These are phyloP conservation scores for Pyrenula massariospora DNA, from an alignment of 495 filamentous ascomycete species.

Conservation along the genomic window DNA sequence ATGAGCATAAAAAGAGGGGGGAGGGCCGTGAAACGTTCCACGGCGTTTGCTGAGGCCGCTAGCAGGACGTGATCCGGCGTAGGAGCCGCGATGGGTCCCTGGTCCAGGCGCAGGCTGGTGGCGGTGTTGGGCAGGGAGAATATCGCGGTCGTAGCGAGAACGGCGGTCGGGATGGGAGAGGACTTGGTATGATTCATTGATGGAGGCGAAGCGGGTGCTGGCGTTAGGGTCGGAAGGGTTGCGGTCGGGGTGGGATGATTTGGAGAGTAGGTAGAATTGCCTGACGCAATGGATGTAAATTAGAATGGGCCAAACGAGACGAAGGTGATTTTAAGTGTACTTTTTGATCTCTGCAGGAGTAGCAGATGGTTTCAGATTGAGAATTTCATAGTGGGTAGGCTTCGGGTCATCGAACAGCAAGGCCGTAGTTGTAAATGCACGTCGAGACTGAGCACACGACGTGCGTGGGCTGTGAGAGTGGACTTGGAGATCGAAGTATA, in stretches of 20 bases:
- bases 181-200: constrained; percentile 76
- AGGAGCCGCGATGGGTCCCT: constrained; percentile 27
- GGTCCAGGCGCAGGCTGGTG: constrained; percentile 12
- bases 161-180: constrained; percentile 64
- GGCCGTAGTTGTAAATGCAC: constrained; percentile 5
- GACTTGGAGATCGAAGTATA: constrained; percentile 2
- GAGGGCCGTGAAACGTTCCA: constrained; percentile 67
- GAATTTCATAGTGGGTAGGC: constrained; percentile 64
- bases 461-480: constrained; percentile 6
- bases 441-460: constrained; percentile 1
- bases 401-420: constrained; percentile 23
- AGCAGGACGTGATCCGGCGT: constrained; percentile 59
- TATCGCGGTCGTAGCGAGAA: constrained; percentile 65
- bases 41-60: constrained; percentile 70
- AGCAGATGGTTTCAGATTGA: constrained; percentile 60
- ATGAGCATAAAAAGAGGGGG: constrained; percentile 73
- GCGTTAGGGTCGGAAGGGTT: constrained; percentile 68
- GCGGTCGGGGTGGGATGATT: constrained; percentile 86
- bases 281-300: constrained; percentile 20
- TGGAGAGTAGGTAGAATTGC: constrained; percentile 88
- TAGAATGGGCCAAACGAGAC: constrained; percentile 1
- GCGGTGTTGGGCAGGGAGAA: constrained; percentile 23
- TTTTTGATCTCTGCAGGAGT: constrained; percentile 73
- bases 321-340: constrained; percentile 29
- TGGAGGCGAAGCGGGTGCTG: constrained; percentile 65